Base-by-base conservation (phyloP, 2,329 filamentous ascomycete species). In the Westerdykella sp. region DNA sequence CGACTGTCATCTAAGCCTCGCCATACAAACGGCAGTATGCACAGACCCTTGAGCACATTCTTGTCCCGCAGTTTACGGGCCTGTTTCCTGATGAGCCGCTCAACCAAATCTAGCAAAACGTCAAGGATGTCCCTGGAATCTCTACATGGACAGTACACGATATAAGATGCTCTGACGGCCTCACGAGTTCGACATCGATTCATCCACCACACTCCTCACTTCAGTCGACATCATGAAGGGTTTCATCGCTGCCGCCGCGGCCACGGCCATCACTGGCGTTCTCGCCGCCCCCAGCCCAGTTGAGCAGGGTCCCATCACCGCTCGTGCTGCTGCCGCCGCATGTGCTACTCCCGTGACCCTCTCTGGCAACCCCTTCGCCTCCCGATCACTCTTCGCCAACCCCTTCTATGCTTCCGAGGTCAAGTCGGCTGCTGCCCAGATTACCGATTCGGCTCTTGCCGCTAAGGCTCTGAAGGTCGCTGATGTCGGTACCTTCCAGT, bases 341-440 rank as follows among this genome's bases (percentile, higher is more conserved):
- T 66, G 63, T 50, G 54, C 63, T 28, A 63, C 60, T 46, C 50
- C 62, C 14, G 63, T 67, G 41, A 65, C 60, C 40, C 60, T 67
- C 40, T 55, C 72, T 12, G 80, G 79, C 23, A 79, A 79, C 55
- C 73, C 74, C 2, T 78, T 78, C 49, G 60, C 64, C 15, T 70
- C 69, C 28, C 70, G 73, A 49, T 67, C 73, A 44, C 66, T 75
- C 44, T 76, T 76, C 48, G 71, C 69, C 42, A 77, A 78, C 57
- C 68, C 72, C 14, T 76, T 73, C 55, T 78, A 78, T 60, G 67
- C 73, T 16, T 73, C 73, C 6, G 74, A 78, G 55, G 72, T 78
- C 44, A 69, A 70, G 36, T 72, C 66, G 15, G 69, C 75, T 23
- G 84, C 83, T 15, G 74, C 85, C 25, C 80, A 82, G 14, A 80